Base-by-base conservation (phyloP, 345 rosid genomes). In the Aegle marmelos region DNA sequence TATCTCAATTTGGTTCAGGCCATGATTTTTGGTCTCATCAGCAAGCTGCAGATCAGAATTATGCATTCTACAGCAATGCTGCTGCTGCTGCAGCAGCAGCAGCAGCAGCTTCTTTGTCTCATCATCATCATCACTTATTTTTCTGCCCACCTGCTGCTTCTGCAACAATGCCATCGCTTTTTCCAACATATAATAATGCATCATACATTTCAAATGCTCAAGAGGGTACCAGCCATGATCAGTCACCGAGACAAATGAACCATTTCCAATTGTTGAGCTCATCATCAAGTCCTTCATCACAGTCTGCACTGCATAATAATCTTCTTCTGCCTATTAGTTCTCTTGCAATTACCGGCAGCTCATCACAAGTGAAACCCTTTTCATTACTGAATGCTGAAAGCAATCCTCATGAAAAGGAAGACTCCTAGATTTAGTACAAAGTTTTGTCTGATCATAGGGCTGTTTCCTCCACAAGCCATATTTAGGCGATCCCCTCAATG, bases 1-100 rank as follows among this genome's bases (percentile, higher is more conserved):
- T 91, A 73, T 89, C 94, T 60, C 97, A 89, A 34, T 85, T 87
- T 68, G 97, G 97, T 68, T 53, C 57, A 6, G 81, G 76, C 77
- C 91, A 91, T 78, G 94, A 90, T 59, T 81, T 88, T 53, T 79
- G 84, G 37, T 79, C 93, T 30, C 92, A 89, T 60, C 83, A 53
- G 22, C n/a, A 17, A 53, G 57, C 57, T 53, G 57, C 57, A 17
- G 57, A 53, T 53, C 57, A 53, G 57, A 53, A 17, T 53, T 53
- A 74, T 72, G 73, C 87, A 68, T 74, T 74, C 76, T 65, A 72
- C 65, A 39, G 19, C 31, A 79, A 37, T 72, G 68, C 65, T 65
- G 53, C 50, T 41, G 48, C 48, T 39, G 48, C 48, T 11, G 50
- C 50, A 0, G 50, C 50, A 3, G 50, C 50, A 11, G 50, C 50